phyloP scores from a whole-genome alignment of 2,329 filamentous ascomycete species.

The Scedosporium dehoogii region DNA sequence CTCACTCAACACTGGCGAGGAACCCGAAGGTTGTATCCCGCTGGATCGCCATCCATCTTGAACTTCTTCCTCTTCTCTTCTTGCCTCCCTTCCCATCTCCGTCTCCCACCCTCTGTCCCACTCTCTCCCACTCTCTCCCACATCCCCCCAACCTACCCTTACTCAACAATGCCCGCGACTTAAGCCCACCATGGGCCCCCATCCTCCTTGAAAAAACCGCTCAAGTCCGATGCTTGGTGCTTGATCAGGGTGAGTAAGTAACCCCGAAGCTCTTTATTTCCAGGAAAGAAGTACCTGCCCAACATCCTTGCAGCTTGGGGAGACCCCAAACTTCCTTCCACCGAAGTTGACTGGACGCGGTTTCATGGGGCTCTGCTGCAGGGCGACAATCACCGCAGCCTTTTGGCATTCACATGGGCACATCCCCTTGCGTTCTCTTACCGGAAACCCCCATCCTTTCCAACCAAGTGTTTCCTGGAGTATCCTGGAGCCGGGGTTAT shows the following conservation, averaged over 20 bases:
- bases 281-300: background rate
- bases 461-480: too few relatives aligned
- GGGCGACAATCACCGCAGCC: constrained; percentile 3
- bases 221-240: background rate
- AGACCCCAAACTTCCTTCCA: background rate
- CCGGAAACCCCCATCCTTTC: background rate
- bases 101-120: background rate
- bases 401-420: constrained; percentile 1
- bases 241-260: background rate
- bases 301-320: background rate
- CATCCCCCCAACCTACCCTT: background rate
- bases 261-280: background rate
- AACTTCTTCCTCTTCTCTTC: background rate
- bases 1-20: too few relatives aligned
- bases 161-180: background rate
- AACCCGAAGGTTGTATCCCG: too few relatives aligned
- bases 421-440: background rate
- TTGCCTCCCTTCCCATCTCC: background rate
- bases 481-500: too few relatives aligned
- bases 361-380: constrained; percentile 2
- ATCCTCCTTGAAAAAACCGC: background rate
- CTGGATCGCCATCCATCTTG: background rate
- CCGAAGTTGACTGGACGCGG: background rate
- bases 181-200: background rate
- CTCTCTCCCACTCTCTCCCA: background rate